Evolutionary conservation across 2,329 filamentous ascomycete species (phyloP).

Genomic region (Pyrenochaeta sp.): DNA sequence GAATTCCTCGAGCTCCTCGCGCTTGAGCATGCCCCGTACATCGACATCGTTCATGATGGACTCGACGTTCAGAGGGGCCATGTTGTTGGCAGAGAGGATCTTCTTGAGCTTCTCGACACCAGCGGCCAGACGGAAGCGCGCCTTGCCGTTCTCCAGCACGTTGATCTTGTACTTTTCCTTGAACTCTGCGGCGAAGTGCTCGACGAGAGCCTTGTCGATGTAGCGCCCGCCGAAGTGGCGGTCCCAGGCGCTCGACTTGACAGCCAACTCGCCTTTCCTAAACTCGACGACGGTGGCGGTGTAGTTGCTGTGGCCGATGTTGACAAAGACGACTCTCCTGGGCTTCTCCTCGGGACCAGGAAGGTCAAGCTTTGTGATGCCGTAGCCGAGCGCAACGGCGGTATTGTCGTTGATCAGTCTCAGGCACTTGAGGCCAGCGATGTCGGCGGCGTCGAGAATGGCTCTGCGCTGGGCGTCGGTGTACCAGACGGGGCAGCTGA

Average conservation of each 20-base stretch:
- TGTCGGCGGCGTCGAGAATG: slow-evolving; percentile 89
- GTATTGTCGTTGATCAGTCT: slow-evolving; percentile 98
- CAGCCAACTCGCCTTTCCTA: slow-evolving; percentile 92
- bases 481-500: slow-evolving; percentile 97
- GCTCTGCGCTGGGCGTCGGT: slow-evolving; percentile 91
- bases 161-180: slow-evolving; percentile 98
- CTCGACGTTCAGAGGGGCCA: slow-evolving; percentile 94
- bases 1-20: slow-evolving; percentile 92
- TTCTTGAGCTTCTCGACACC: slow-evolving; percentile 99
- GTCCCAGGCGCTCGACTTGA: slow-evolving; percentile 92
- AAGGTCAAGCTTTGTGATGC: slow-evolving; percentile 97
- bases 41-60: slow-evolving; percentile 98
- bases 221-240: slow-evolving; percentile 97
- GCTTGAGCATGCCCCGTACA: slow-evolving; percentile 86
- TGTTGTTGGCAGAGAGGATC: slow-evolving; percentile 93
- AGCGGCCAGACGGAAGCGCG: slow-evolving; percentile 82
- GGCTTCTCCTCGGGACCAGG: slow-evolving; percentile 90
- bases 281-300: slow-evolving; percentile 95
- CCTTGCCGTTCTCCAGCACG: slow-evolving; percentile 89
- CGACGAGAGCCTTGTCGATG: slow-evolving; percentile 93
- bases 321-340: slow-evolving; percentile 87
- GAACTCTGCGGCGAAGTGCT: slow-evolving; percentile 96
- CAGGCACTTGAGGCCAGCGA: slow-evolving; percentile 90
- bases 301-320: slow-evolving; percentile 97
- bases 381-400: slow-evolving; percentile 92